These are phyloP conservation scores for Podaxis rugospora DNA, from an alignment of 768 basidiomycete species.

Conservation along the genomic window DNA sequence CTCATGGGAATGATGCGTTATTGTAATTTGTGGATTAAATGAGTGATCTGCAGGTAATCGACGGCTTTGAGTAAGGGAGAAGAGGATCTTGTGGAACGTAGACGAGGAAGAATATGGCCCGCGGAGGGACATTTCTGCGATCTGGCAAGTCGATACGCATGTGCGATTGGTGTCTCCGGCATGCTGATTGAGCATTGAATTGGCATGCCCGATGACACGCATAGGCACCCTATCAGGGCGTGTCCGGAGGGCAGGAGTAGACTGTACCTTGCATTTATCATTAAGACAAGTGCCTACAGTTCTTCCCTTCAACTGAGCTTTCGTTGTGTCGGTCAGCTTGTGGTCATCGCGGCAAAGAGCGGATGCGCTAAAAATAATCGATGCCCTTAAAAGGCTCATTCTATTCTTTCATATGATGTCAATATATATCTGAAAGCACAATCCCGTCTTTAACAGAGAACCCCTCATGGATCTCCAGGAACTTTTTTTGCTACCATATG, in stretches of 20 bases:
- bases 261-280: neutral
- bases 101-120: neutral
- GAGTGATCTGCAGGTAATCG: neutral
- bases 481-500: neutral
- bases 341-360: neutral
- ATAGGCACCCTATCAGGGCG: neutral
- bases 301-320: neutral
- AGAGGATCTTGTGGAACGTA: neutral
- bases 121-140: neutral
- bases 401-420: no score
- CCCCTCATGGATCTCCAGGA: neutral
- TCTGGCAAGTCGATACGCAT: neutral
- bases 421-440: neutral
- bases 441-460: neutral
- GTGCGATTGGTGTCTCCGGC: neutral
- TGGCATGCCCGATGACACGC: neutral
- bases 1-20: constrained; percentile 10
- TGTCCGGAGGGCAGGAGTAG: neutral
- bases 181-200: neutral
- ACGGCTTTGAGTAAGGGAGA: neutral
- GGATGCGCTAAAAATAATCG: neutral
- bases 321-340: neutral
- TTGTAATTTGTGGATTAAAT: neutral
- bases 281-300: neutral
- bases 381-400: neutral